phyloP scores from a whole-genome alignment of 345 rosid species.

The Erucastrum elatum region DNA sequence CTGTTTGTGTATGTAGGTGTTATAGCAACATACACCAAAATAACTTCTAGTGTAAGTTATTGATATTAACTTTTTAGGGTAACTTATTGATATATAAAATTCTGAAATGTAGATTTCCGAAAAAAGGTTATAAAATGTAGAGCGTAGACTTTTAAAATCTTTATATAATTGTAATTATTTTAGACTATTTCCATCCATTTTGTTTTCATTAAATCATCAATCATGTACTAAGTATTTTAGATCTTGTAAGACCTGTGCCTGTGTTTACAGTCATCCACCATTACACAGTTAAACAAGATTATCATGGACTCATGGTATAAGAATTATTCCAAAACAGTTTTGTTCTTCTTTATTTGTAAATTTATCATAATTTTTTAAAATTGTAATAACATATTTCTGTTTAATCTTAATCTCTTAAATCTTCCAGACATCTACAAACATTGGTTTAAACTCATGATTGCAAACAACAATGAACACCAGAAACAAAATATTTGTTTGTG shows the following conservation, averaged over 20 bases:
- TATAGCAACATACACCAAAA: constrained; percentile 2
- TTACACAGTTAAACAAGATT: not conserved
- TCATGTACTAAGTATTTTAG: not conserved
- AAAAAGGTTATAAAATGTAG: not conserved
- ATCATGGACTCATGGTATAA: not conserved
- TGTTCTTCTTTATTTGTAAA: not conserved
- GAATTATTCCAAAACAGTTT: not conserved
- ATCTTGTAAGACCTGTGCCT: not conserved
- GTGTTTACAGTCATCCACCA: not conserved
- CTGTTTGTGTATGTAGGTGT: constrained; percentile 34
- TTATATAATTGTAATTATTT: not conserved
- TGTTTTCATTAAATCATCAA: not conserved
- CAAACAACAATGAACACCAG: not conserved
- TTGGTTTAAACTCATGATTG: not conserved
- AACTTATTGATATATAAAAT: not conserved
- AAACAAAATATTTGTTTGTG: not conserved
- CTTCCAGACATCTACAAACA: not conserved
- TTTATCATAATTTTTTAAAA: not conserved
- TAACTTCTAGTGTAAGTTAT: constrained; percentile 9
- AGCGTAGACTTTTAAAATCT: no score
- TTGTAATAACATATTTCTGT: not conserved
- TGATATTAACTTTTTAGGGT: not conserved
- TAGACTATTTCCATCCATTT: not conserved
- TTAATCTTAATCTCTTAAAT: not conserved
- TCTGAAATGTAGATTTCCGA: not conserved